A percentile compares a stretch with the other conserved stretches of the same genome.
These are phyloP conservation scores for Sisymbrium altissimum DNA, from an alignment of 345 rosid species.

Conservation along the genomic window DNA sequence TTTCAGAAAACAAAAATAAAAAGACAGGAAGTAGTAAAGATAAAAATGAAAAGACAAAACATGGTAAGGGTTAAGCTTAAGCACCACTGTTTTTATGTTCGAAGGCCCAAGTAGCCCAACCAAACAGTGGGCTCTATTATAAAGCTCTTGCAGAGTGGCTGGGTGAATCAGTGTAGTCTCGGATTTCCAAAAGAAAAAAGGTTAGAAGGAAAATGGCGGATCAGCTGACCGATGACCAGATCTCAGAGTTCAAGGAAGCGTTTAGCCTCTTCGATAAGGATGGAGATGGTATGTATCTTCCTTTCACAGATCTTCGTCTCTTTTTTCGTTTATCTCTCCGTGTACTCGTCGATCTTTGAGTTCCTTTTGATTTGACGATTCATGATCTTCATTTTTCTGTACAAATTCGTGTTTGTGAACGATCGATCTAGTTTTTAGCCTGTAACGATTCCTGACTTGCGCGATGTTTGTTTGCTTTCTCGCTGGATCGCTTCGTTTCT, in stretches of 20 bases:
- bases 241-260: slow-evolving; percentile 46
- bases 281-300: slow-evolving; percentile 50
- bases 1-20: too few relatives aligned
- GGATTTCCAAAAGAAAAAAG: neutral
- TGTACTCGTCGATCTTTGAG: neutral
- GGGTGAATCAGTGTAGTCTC: neutral
- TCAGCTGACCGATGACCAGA: slow-evolving; percentile 53
- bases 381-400: neutral
- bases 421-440: too few relatives aligned
- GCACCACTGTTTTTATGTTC: neutral
- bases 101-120: slow-evolving; percentile 7
- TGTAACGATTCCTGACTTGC: slow-evolving; percentile 11
- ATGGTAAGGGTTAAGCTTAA: neutral
- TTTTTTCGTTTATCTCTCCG: neutral
- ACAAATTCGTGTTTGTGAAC: neutral
- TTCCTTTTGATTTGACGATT: neutral
- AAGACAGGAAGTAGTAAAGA: neutral
- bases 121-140: slow-evolving; percentile 9
- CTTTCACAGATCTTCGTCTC: slow-evolving; percentile 11
- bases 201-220: slow-evolving; percentile 39
- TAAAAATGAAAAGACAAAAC: neutral
- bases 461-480: slow-evolving; percentile 1
- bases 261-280: slow-evolving; percentile 48
- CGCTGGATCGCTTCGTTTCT: neutral
- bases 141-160: neutral